Conservation (phyloP, 1,284 basidiomycete species). For the Malassezia obtusa region DNA sequence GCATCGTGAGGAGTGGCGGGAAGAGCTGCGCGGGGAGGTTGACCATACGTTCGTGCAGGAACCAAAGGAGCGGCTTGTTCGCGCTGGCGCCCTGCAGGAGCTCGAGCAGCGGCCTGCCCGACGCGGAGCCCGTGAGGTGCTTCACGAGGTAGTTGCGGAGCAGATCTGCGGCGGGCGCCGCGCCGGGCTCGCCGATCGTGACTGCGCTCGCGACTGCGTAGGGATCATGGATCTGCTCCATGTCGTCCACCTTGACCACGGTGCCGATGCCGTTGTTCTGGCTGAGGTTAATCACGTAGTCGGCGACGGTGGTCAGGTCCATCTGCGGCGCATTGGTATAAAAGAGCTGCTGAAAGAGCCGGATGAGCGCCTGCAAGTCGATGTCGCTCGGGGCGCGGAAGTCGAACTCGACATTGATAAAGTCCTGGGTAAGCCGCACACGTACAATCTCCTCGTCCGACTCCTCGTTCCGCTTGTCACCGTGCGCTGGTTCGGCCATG, state of each 20-base stretch:
- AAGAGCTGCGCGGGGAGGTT: constrained; percentile 40
- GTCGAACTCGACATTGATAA: constrained; percentile 46
- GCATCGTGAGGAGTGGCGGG: constrained; percentile 42
- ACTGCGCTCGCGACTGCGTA: constrained; percentile 41
- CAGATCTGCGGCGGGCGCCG: background rate
- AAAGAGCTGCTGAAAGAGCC: constrained; percentile 43
- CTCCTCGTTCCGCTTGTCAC: background rate
- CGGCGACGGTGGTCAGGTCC: constrained; percentile 27
- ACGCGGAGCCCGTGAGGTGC: constrained; percentile 18
- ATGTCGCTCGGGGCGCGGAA: constrained; percentile 36
- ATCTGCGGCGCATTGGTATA: constrained; percentile 41
- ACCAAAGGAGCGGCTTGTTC: constrained; percentile 22
- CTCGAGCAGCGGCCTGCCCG: constrained; percentile 23
- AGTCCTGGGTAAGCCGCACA: constrained; percentile 13
- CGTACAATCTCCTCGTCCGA: constrained; percentile 10
- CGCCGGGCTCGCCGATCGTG: constrained; percentile 17
- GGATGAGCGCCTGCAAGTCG: constrained; percentile 38
- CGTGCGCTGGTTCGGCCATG: background rate
- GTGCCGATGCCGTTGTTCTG: constrained; percentile 29
- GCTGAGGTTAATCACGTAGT: constrained; percentile 24
- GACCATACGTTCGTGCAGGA: constrained; percentile 46
- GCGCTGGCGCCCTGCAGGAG: constrained; percentile 21
- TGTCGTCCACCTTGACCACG: constrained; percentile 38
- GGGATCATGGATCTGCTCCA: constrained; percentile 40
- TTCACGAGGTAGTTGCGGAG: constrained; percentile 20